phyloP scores from a whole-genome alignment of 2,329 filamentous ascomycete species.

The Hansfordia pulvinata region DNA sequence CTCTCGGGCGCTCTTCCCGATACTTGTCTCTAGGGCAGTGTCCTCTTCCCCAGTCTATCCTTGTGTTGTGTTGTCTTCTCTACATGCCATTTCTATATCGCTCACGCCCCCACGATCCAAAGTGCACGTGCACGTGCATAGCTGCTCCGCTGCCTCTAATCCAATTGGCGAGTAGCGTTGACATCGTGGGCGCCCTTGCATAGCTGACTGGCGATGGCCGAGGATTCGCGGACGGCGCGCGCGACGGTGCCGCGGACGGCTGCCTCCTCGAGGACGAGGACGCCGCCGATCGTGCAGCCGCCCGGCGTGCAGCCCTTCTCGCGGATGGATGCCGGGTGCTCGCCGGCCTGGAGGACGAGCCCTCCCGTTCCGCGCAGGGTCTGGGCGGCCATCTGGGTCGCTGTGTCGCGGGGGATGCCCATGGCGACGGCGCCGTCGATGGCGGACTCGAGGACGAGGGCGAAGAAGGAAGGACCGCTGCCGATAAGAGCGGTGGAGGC shows the following conservation, averaged over 20 bases:
- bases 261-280: conserved; percentile 63
- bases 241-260: conserved; percentile 52
- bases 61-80: no score
- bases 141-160: no score
- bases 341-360: conserved; percentile 53
- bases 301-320: conserved; percentile 70
- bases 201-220: conserved; percentile 54
- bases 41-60: no score
- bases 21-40: no score
- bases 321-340: conserved; percentile 61
- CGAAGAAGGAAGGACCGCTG: conserved; percentile 63
- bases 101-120: no score
- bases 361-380: conserved; percentile 62
- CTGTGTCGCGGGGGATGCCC: conserved; percentile 60
- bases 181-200: conserved; percentile 39
- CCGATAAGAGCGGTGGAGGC: conserved; percentile 61
- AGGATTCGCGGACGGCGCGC: conserved; percentile 57
- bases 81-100: no score
- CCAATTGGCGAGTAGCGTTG: no score
- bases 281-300: conserved; percentile 63
- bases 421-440: conserved; percentile 69
- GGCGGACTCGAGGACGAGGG: conserved; percentile 60
- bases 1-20: no score
- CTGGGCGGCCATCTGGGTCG: conserved; percentile 66
- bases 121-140: no score